phyloP scores from a whole-genome alignment of 108 stramenopile species.

The Nitzschia inconspicua region DNA sequence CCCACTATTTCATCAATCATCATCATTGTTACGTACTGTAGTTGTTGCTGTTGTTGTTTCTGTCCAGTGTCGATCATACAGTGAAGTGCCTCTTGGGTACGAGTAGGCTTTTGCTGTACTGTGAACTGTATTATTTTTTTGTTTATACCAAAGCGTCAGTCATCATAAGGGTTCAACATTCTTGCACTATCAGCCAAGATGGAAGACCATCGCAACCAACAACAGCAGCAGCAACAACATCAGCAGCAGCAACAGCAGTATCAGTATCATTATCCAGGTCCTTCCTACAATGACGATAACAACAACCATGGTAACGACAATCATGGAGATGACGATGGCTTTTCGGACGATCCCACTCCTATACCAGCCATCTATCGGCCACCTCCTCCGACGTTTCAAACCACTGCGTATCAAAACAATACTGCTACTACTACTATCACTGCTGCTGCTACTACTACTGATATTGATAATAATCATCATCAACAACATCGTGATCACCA shows the following conservation, averaged over 20 bases:
- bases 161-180: neutral
- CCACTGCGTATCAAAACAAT: no score
- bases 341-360: conserved; percentile 16
- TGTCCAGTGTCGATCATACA: neutral
- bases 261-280: neutral
- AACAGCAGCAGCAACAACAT: neutral
- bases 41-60: neutral
- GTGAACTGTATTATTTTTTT: neutral
- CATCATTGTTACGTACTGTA: neutral
- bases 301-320: neutral
- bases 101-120: neutral
- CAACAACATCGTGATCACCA: neutral
- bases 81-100: no score
- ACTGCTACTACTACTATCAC: no score
- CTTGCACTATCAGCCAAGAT: neutral
- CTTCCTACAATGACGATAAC: neutral
- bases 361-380: conserved; percentile 25
- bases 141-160: neutral
- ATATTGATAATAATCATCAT: no score
- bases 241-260: conserved; percentile 2
- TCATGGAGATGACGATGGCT: neutral
- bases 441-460: no score
- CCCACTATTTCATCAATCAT: no score
- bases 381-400: conserved; percentile 11
- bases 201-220: neutral